phyloP scores from a whole-genome alignment of 345 rosid genomes.

The Linum lewisii region DNA sequence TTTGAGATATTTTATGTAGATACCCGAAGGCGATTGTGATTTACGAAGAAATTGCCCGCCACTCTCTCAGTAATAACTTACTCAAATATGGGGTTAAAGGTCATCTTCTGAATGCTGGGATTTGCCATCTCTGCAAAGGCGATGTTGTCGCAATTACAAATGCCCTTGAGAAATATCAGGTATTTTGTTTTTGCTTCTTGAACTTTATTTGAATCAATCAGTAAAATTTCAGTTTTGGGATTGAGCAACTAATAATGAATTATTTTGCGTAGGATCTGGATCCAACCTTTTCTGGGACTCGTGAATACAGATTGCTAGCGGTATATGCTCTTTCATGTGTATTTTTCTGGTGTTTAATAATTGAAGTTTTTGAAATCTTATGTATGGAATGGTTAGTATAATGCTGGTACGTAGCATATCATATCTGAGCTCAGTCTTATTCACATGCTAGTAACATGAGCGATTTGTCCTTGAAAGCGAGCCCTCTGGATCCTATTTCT shows the following conservation, averaged over 20 bases:
- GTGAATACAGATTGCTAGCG: constrained; percentile 64
- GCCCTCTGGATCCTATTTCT: background rate
- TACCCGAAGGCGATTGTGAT: constrained; percentile 83
- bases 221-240: background rate
- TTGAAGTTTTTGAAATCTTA: background rate
- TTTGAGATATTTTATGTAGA: constrained; percentile 32
- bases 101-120: constrained; percentile 93
- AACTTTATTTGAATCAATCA: background rate
- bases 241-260: constrained; percentile 9
- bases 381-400: background rate
- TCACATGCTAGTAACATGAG: background rate
- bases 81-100: constrained; percentile 97
- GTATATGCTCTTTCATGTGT: constrained; percentile 31
- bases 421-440: background rate
- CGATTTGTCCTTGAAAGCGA: too few relatives aligned
- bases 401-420: background rate
- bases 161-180: constrained; percentile 94
- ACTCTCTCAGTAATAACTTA: constrained; percentile 67
- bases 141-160: constrained; percentile 80
- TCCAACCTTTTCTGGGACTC: constrained; percentile 91
- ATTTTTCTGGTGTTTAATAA: background rate
- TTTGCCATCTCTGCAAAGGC: constrained; percentile 90
- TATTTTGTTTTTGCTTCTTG: constrained; percentile 19
- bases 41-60: constrained; percentile 74
- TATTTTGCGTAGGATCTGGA: constrained; percentile 65